phyloP scores from a whole-genome alignment of 805 yeast species.

The Debaryomyces castellii region DNA sequence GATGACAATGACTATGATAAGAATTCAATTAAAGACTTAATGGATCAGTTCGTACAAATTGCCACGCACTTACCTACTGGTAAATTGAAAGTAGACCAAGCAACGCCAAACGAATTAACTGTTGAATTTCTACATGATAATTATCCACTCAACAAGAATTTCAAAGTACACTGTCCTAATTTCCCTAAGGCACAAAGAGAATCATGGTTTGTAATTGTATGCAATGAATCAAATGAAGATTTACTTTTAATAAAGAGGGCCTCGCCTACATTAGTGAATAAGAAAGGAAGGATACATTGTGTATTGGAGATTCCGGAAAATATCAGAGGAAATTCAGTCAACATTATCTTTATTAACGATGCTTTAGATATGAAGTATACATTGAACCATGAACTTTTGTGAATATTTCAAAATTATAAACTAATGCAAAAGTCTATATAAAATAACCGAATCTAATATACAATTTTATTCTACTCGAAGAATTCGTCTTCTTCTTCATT shows the following conservation, averaged over 20 bases:
- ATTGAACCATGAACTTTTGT: constrained; percentile 1
- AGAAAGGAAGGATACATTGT: constrained; percentile 41
- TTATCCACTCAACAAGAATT: constrained; percentile 51
- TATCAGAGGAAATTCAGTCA: constrained; percentile 44
- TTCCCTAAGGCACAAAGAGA: constrained; percentile 92
- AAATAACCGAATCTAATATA: constrained; percentile 4
- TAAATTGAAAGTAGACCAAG: constrained; percentile 40
- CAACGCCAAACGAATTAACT: constrained; percentile 27
- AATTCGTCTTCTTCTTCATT: constrained; percentile 42
- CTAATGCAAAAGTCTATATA: background rate
- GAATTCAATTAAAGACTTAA: constrained; percentile 25
- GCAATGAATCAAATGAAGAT: constrained; percentile 51
- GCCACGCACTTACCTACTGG: constrained; percentile 66
- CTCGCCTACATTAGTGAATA: constrained; percentile 50
- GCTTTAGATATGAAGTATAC: constrained; percentile 58
- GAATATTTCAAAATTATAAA: background rate
- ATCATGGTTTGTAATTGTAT: constrained; percentile 80
- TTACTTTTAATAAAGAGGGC: constrained; percentile 72
- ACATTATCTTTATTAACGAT: constrained; percentile 59
- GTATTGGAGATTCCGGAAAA: constrained; percentile 51
- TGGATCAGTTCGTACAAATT: constrained; percentile 50
- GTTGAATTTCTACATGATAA: constrained; percentile 58
- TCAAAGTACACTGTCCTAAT: constrained; percentile 69
- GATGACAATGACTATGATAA: background rate
- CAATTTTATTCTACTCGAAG: constrained; percentile 32